These are phyloP conservation scores for Amylocarpus encephaloides DNA, from an alignment of 2,329 filamentous ascomycete species.

Conservation along the genomic window DNA sequence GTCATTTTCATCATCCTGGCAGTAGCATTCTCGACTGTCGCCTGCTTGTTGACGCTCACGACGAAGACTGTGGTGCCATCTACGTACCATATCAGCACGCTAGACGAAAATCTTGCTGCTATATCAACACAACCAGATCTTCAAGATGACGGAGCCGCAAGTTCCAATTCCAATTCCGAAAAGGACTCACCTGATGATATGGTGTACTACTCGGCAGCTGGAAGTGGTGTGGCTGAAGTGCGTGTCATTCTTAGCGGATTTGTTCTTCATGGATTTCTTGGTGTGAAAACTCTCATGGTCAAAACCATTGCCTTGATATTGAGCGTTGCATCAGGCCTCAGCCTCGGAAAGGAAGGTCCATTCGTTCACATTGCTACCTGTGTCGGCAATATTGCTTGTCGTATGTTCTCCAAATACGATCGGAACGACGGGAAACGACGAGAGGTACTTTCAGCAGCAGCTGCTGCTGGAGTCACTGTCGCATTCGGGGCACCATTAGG, in stretches of 20 bases:
- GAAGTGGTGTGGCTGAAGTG: constrained; percentile 93
- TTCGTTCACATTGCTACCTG: constrained; percentile 98
- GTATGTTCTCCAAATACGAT: constrained; percentile 91
- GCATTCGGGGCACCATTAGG: constrained; percentile 89
- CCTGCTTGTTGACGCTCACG: constrained; percentile 74
- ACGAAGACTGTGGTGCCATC: constrained; percentile 96
- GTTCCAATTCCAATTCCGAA: constrained; percentile 29
- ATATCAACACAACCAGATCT: constrained; percentile 38
- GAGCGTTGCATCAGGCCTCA: constrained; percentile 87
- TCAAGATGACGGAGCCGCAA: constrained; percentile 40
- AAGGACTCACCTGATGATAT: constrained; percentile 54
- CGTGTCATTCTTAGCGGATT: constrained; percentile 98
- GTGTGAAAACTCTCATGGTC: constrained; percentile 76
- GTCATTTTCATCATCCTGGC: constrained; percentile 67
- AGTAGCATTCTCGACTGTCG: constrained; percentile 59
- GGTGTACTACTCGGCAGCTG: constrained; percentile 92
- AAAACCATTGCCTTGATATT: constrained; percentile 80
- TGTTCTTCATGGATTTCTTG: constrained; percentile 91
- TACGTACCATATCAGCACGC: constrained; percentile 74
- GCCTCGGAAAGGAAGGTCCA: constrained; percentile 84
- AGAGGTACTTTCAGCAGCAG: constrained; percentile 88
- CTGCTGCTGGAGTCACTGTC: constrained; percentile 86
- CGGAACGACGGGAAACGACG: constrained; percentile 89
- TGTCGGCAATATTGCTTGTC: constrained; percentile 90
- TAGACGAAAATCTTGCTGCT: constrained; percentile 89